Percentiles rank a stretch among this genome's conserved stretches.
Evolutionary conservation across 192 early-diverging fungal genomes (phyloP).

Genomic region (Coemansia sp.): DNA sequence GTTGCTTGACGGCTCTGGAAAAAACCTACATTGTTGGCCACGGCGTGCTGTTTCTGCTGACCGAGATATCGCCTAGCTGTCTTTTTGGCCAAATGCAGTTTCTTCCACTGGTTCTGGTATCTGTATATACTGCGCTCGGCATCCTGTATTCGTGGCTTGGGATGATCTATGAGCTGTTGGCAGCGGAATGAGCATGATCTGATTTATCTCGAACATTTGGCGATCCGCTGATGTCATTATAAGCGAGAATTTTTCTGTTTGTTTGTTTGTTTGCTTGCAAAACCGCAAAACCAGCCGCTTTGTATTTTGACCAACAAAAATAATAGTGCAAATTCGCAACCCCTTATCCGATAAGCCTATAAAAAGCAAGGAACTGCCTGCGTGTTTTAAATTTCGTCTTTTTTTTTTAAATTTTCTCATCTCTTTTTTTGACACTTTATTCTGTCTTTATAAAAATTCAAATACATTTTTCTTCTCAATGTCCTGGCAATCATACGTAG

Average conservation of each 20-base stretch:
- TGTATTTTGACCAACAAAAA: too few species aligned
- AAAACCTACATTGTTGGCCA: slow-evolving; percentile 31
- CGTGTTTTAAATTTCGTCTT: background rate
- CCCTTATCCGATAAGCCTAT: background rate
- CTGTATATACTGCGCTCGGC: slow-evolving; percentile 75
- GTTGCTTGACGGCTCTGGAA: slow-evolving; percentile 29
- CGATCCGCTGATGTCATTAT: background rate
- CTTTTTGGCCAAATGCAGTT: slow-evolving; percentile 65
- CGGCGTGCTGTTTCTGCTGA: slow-evolving; percentile 28
- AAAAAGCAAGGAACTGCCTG: background rate
- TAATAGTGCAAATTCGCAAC: background rate
- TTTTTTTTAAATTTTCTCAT: slow-evolving; percentile 7
- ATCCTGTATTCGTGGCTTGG: slow-evolving; percentile 70
- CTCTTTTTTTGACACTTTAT: background rate
- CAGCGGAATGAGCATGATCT: background rate
- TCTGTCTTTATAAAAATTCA: slow-evolving; percentile 7
- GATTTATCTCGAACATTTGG: background rate
- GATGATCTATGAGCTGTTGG: slow-evolving; percentile 47
- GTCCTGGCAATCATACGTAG: slow-evolving; percentile 84
- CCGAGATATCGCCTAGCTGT: slow-evolving; percentile 26
- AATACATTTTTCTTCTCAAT: slow-evolving; percentile 11
- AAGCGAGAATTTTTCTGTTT: too few species aligned
- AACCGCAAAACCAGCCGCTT: too few species aligned
- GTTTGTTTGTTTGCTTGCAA: background rate
- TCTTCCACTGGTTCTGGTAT: slow-evolving; percentile 79